These are phyloP conservation scores for Trichoderma oligosporum DNA, from an alignment of 2,329 filamentous ascomycete species.

Conservation along the genomic window DNA sequence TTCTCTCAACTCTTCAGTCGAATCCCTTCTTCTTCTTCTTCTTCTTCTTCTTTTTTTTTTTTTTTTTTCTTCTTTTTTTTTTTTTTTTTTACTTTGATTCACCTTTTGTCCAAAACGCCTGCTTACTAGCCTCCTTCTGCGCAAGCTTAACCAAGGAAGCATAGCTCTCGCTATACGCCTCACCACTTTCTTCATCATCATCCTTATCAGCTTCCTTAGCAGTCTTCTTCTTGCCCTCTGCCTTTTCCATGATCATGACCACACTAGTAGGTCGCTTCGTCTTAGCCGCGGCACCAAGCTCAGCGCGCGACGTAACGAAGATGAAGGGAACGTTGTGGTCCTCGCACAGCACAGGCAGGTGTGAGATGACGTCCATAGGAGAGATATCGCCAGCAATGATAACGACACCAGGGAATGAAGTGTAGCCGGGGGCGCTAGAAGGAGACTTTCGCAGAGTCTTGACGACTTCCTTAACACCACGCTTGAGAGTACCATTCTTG, in stretches of 20 bases:
- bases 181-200: slow-evolving; percentile 48
- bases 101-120: slow-evolving; percentile 48
- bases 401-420: slow-evolving; percentile 68
- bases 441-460: slow-evolving; percentile 95
- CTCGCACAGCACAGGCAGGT: slow-evolving; percentile 96
- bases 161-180: slow-evolving; percentile 62
- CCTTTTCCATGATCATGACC: slow-evolving; percentile 74
- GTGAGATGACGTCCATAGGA: slow-evolving; percentile 96
- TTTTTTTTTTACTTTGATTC: slow-evolving; percentile 30
- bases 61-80: slow-evolving; percentile 22
- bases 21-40: not conserved
- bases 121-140: slow-evolving; percentile 61
- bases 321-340: slow-evolving; percentile 97
- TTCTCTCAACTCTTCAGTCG: not conserved
- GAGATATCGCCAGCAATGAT: slow-evolving; percentile 96
- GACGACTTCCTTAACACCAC: slow-evolving; percentile 97
- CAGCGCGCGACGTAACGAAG: slow-evolving; percentile 86
- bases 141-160: slow-evolving; percentile 62
- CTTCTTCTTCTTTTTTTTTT: not conserved
- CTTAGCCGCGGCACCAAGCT: slow-evolving; percentile 87
- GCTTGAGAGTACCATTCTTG: slow-evolving; percentile 92
- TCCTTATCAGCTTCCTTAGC: slow-evolving; percentile 44
- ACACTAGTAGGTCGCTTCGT: slow-evolving; percentile 97
- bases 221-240: slow-evolving; percentile 43
- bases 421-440: slow-evolving; percentile 60